Evolutionary conservation across 345 rosid species (phyloP), one percentile per base, ranked within the genome.

Genomic region (Eutrema yunnanense): DNA sequence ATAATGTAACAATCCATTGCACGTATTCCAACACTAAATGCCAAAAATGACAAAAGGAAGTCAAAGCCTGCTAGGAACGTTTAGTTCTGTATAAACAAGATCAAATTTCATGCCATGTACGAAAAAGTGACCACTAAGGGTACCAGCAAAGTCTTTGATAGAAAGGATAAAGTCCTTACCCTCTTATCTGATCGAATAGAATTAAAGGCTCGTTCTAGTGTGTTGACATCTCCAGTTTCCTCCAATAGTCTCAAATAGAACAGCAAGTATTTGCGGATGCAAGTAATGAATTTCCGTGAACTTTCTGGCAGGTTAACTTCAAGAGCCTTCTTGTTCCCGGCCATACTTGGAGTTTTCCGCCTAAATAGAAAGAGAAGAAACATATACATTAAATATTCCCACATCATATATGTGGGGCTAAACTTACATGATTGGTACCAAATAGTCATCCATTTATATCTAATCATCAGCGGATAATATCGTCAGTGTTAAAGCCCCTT

Each of bases 251-350:
- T 89, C 87, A 95, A 81, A 80, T 94, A 94, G 73, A 95, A 92
- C 77, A 95, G 67, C 65, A 92, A 73, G 84, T 89, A 92, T 69
- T 89, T 95, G 64, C 99, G 78, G 65, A 95, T 92, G 82, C 99
- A 88, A 27, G 99, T 92, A 73, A 95, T 95, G 84, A 95, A 95
- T 69, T 95, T 92, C 68, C 99, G 84, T 11, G 97, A 95, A 79
- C 97, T 95, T 84, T 95, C 97, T 74, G 97, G 88, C 73, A 95
- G 81, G 78, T 89, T 87, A 64, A 92, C 97, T 81, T 91, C 99
- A 73, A 91, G 96, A 64, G 79, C 85, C 79, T 84, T 94, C 77
- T 85, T 94, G 87, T 85, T 94, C 63, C 90, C 96, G 38, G 92
- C 77, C 67, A 86, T 40, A 63, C 91, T 88, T 75, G 90, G 89